Evolutionary conservation across 2,329 filamentous ascomycete species (phyloP), one percentile per base, ranked within the genome.

Genomic region (Talaromyces atroroseus): DNA sequence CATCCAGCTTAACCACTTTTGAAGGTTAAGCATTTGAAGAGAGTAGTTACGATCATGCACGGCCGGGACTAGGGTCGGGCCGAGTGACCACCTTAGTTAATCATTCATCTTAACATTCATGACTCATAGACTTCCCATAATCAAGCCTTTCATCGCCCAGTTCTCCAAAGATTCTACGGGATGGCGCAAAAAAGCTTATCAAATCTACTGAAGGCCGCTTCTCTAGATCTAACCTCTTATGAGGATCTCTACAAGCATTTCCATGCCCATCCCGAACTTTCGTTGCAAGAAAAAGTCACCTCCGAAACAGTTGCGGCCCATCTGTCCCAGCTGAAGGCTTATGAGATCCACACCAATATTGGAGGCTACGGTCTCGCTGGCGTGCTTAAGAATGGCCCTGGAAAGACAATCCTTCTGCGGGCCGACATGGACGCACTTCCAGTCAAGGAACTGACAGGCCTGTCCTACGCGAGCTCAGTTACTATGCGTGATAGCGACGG

Each of bases 251-350:
- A 86, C 74, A 83, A 79, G 61, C 67, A 83, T 63, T 77, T 85
- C 54, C 83, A 86, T 64, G 66, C 74, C 12, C 69, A 84, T 60
- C 83, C 84, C 0, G 83, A 84, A 52, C 77, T 86, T 26, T 84
- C 82, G 0, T 74, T 76, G 2, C 81, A 80, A 64, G 83, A 86
- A 64, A 64, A 72, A 18, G 66, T 76, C 42, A 85, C 82, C 0
- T 79, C 82, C 0, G 65, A 74, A 18, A 77, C 67, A 0, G 73
- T 82, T 44, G 73, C 75, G 1, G 61, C 67, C 2, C 69, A 77
- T 56, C 72, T 85, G 1, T 54, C 63, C 23, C 50, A 62, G 12
- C 54, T 71, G 5, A 56, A 66, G 34, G 62, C 57, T 7, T 71
- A 64, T 56, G 72, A 76, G 40, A 62, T 78, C n/a, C 68, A 73